phyloP scores from a whole-genome alignment of 164 flowering plant genomes.

The Vitis cinerea region DNA sequence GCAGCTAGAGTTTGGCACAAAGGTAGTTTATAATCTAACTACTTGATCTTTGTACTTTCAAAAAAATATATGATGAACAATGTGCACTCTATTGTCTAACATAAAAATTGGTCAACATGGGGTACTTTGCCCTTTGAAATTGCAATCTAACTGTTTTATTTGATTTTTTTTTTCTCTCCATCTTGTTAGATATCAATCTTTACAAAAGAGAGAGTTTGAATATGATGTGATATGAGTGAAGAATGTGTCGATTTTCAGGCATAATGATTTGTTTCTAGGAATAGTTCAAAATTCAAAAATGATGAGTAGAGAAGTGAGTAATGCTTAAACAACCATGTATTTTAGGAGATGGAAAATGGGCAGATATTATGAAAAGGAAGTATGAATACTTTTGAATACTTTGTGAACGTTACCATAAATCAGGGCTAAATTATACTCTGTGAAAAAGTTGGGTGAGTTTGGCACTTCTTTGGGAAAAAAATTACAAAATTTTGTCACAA shows the following conservation, averaged over 20 bases:
- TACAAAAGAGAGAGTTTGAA: background rate
- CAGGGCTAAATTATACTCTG: too few species aligned
- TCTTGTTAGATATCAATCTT: background rate
- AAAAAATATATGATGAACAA: too few species aligned
- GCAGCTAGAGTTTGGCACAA: conserved; percentile 79
- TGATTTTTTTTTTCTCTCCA: background rate
- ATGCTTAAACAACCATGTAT: background rate
- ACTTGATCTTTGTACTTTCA: too few species aligned
- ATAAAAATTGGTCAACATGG: too few species aligned
- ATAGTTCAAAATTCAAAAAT: background rate
- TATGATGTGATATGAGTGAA: background rate
- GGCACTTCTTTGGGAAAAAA: too few species aligned
- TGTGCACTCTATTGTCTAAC: too few species aligned
- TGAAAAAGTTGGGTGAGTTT: too few species aligned
- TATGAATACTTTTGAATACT: background rate
- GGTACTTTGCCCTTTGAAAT: too few species aligned
- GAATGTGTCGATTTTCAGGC: background rate
- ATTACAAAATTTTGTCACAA: too few species aligned
- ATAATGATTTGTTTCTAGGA: background rate
- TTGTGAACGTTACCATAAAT: too few species aligned
- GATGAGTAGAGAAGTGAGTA: background rate
- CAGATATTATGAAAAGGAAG: background rate
- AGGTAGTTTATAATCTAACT: conserved; percentile 39
- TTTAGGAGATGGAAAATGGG: background rate
- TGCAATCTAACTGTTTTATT: background rate